A percentile compares a stretch with the other conserved stretches of the same genome.
These are phyloP conservation scores for Conticribra weissflogii DNA, from an alignment of 108 stramenopile species.

Conservation along the genomic window DNA sequence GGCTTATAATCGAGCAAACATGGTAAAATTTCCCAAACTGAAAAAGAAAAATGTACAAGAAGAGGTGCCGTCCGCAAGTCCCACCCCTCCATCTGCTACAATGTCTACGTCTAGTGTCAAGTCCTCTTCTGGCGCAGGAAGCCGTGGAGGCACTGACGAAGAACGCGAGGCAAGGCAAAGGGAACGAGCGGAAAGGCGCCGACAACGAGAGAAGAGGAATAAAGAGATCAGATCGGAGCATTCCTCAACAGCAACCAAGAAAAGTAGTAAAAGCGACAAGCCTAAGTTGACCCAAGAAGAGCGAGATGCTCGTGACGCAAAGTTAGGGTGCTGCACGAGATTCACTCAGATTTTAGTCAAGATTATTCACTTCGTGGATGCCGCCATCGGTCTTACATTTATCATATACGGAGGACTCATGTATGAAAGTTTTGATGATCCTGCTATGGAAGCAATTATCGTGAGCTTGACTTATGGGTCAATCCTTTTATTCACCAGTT, in stretches of 20 bases:
- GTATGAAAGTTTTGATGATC: slow-evolving; percentile 15
- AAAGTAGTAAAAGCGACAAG: not conserved
- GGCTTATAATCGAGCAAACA: too few relatives aligned
- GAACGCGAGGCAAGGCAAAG: slow-evolving; percentile 1
- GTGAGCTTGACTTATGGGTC: slow-evolving; percentile 23
- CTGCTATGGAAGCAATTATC: slow-evolving; percentile 29
- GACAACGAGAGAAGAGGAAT: not conserved
- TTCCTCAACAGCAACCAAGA: not conserved
- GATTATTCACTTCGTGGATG: slow-evolving; percentile 34
- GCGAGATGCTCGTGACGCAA: slow-evolving; percentile 22
- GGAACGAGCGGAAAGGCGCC: slow-evolving; percentile 17
- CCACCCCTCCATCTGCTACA: too few relatives aligned
- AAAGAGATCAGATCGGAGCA: slow-evolving; percentile 2
- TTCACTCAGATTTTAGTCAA: slow-evolving; percentile 27
- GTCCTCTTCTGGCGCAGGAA: not conserved
- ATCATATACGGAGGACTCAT: slow-evolving; percentile 33
- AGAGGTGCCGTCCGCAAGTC: too few relatives aligned
- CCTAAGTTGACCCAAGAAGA: slow-evolving; percentile 29
- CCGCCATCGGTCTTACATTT: slow-evolving; percentile 15
- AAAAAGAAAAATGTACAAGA: slow-evolving; percentile 1
- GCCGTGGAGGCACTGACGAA: not conserved
- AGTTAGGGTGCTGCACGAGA: slow-evolving; percentile 38
- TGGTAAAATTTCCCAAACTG: slow-evolving; percentile 9
- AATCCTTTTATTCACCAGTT: slow-evolving; percentile 12
- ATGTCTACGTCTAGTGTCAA: too few relatives aligned